Conservation (phyloP, 2,329 filamentous ascomycete genomes). For the Cytospora paraplurivora region DNA sequence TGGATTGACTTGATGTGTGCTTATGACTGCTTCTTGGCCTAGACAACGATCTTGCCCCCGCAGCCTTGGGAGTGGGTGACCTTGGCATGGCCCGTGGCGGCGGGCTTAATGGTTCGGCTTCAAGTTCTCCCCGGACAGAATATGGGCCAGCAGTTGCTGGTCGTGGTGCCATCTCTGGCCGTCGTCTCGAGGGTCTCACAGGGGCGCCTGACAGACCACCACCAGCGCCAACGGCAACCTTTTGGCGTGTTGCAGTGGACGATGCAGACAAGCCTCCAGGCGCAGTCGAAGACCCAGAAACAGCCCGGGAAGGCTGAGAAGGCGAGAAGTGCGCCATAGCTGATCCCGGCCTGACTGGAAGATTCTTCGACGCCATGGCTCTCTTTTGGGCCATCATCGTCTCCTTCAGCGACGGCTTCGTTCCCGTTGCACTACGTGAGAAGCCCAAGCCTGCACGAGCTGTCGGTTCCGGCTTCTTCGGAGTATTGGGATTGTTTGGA, state of each 20-base stretch:
- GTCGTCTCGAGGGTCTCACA: slow-evolving; percentile 60
- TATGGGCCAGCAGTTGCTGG: slow-evolving; percentile 68
- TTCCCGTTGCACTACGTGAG: slow-evolving; percentile 62
- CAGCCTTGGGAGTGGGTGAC: slow-evolving; percentile 52
- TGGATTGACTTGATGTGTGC: slow-evolving; percentile 54
- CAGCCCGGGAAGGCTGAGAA: slow-evolving; percentile 45
- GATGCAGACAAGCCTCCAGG: slow-evolving; percentile 38
- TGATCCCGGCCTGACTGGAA: slow-evolving; percentile 61
- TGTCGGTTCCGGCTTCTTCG: slow-evolving; percentile 53
- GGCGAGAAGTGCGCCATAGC: slow-evolving; percentile 65
- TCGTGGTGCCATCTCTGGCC: slow-evolving; percentile 59
- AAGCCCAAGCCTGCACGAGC: slow-evolving; percentile 60
- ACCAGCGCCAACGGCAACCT: slow-evolving; percentile 54
- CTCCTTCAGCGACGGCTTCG: slow-evolving; percentile 74
- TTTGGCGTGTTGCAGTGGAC: slow-evolving; percentile 42
- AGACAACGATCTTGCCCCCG: slow-evolving; percentile 49
- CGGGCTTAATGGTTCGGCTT: slow-evolving; percentile 19
- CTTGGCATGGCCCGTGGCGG: slow-evolving; percentile 44
- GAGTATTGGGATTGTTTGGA: slow-evolving; percentile 74
- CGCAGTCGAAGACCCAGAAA: slow-evolving; percentile 40
- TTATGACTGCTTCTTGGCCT: slow-evolving; percentile 51
- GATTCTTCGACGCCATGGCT: slow-evolving; percentile 53
- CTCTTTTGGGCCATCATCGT: slow-evolving; percentile 82
- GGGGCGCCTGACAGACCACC: slow-evolving; percentile 63
- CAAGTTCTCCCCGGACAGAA: slow-evolving; percentile 51